Percentiles rank a stretch among this genome's conserved stretches.
phyloP scores from a whole-genome alignment of 2,329 filamentous ascomycete species.

The Aspergillus eucalypticola region DNA sequence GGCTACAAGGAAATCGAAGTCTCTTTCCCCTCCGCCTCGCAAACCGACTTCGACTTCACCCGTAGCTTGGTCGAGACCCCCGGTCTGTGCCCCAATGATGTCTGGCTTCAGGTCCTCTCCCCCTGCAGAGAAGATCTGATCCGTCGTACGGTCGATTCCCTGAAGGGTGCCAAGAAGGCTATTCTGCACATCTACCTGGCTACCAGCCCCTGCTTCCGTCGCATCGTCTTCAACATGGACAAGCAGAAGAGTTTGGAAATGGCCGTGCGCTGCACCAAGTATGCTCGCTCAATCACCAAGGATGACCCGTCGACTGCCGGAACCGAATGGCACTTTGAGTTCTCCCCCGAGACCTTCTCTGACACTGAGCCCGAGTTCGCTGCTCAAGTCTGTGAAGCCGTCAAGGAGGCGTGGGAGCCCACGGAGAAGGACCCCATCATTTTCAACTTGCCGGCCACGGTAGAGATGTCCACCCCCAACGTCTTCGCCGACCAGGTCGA shows the following conservation, averaged over 20 bases:
- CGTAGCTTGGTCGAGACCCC: slow-evolving; percentile 81
- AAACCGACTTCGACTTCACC: slow-evolving; percentile 96
- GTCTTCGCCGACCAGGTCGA: slow-evolving; percentile 96
- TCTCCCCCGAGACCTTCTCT: slow-evolving; percentile 69
- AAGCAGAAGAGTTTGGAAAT: slow-evolving; percentile 79
- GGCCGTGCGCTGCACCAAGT: slow-evolving; percentile 81
- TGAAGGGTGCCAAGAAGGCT: slow-evolving; percentile 87
- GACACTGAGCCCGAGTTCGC: slow-evolving; percentile 84
- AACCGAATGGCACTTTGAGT: slow-evolving; percentile 57
- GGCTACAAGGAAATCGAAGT: slow-evolving; percentile 99
- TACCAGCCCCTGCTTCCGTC: slow-evolving; percentile 92
- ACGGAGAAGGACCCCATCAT: slow-evolving; percentile 79
- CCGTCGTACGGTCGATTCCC: slow-evolving; percentile 80
- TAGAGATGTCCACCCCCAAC: slow-evolving; percentile 93
- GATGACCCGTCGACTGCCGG: slow-evolving; percentile 59
- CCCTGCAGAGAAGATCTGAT: slow-evolving; percentile 93
- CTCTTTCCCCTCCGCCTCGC: slow-evolving; percentile 89
- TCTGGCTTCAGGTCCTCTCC: slow-evolving; percentile 87
- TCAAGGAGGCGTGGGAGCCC: slow-evolving; percentile 91
- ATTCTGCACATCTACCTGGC: slow-evolving; percentile 95
- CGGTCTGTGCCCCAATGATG: slow-evolving; percentile 80
- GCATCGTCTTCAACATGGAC: slow-evolving; percentile 83
- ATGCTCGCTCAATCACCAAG: slow-evolving; percentile 88
- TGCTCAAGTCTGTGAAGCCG: slow-evolving; percentile 81
- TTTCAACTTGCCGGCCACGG: slow-evolving; percentile 94